Evolutionary conservation across 2,329 filamentous ascomycete genomes (phyloP).

Genomic region (Ascochyta rabiei): DNA sequence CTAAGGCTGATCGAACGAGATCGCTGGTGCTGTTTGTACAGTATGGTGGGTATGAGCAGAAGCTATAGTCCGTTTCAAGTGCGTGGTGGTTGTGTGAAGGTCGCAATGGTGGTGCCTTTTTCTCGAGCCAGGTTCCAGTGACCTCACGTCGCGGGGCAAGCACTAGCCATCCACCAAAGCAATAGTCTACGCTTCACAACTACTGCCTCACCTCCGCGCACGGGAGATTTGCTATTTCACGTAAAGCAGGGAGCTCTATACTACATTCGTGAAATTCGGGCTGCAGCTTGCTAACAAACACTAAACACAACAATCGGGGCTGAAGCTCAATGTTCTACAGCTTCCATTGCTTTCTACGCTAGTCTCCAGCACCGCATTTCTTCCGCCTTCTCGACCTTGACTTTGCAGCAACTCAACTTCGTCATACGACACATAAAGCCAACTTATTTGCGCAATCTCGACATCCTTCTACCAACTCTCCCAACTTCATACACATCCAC

Average conservation of each 20-base stretch:
- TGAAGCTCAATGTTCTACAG: constrained; percentile 38
- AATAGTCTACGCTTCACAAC: not conserved
- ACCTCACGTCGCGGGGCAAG: constrained; percentile 40
- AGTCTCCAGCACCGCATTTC: constrained; percentile 46
- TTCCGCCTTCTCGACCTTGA: constrained; percentile 37
- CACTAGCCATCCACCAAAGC: constrained; percentile 18
- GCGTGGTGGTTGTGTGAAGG: constrained; percentile 12
- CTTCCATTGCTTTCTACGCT: constrained; percentile 50
- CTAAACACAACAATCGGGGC: constrained; percentile 24
- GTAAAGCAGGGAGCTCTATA: constrained; percentile 4
- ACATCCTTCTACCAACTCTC: constrained; percentile 1
- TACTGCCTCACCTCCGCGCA: not conserved
- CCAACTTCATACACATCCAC: not conserved
- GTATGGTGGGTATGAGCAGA: not conserved
- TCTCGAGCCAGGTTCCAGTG: constrained; percentile 28
- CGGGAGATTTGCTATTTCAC: not conserved
- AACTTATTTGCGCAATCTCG: not conserved
- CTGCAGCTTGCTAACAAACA: constrained; percentile 15
- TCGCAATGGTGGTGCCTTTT: constrained; percentile 26
- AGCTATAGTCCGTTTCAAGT: not conserved
- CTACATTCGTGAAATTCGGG: constrained; percentile 2
- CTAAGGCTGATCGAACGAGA: not conserved
- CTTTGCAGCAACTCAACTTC: constrained; percentile 27
- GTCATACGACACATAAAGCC: constrained; percentile 19
- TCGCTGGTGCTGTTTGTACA: not conserved